Base-by-base conservation (phyloP, 1,284 basidiomycete species). In the Schizophyllum amplum region DNA sequence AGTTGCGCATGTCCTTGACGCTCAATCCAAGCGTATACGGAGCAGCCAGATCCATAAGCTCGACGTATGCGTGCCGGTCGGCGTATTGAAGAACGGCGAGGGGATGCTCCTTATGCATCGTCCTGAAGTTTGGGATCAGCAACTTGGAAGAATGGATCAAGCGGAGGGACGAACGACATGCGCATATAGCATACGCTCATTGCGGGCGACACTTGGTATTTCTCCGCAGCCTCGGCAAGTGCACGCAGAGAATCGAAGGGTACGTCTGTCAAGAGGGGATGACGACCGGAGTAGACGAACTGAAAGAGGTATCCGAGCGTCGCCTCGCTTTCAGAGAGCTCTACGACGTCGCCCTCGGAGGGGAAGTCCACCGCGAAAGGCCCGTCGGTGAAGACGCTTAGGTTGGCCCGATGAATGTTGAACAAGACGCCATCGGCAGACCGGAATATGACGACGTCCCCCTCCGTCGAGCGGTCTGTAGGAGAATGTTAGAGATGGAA, bases 161-260 rank as follows among this genome's bases (percentile, higher is more conserved):
- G n/a, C n/a, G n/a, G n/a, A n/a, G n/a, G n/a, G n/a, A n/a, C n/a
- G n/a, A n/a, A n/a, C n/a, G n/a, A n/a, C n/a, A 69, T 66, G 22
- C 62, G 68, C 27, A 68, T 56, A 23, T 61, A 61, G 53, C 68
- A 69, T 17, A 68, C 59, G 11, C 61, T 60, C 48, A 67, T 63
- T 0, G 67, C 69, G 2, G 66, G 60, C 48, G 66, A 68, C 0
- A 68, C 65, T 52, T 65, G 60, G 52, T 71, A 71, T 23, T 66
- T 67, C 50, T 70, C 68, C 4, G 68, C 67, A 6, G 69, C 68
- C 25, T 67, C 63, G 1, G 67, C 67, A 15, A 71, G 54, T 13
- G 55, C 62, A 1, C 55, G 61, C 21, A 70, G 53, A 2, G 57
- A 53, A 1, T 58, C 33, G 46, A 68, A 67, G 5, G 61, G 59